A percentile compares a stretch with the other conserved stretches of the same genome.
Conservation (phyloP, 805 yeast species). For the Yarrowia sp. region DNA sequence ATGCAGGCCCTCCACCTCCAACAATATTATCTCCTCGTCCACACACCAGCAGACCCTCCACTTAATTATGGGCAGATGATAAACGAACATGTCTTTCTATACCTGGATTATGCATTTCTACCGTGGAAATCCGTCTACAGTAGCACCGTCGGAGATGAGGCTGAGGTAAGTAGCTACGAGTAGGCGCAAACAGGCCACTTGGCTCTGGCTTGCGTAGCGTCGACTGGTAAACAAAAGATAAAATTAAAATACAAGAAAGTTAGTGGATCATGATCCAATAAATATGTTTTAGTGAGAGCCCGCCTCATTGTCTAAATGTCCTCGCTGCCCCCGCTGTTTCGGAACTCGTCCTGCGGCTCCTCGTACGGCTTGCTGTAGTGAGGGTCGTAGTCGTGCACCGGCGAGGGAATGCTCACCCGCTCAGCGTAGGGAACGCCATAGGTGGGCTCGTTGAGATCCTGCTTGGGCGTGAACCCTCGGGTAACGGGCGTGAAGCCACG, state of each 20-base stretch:
- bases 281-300: not conserved
- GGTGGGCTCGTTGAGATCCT: constrained; percentile 18
- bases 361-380: constrained; percentile 21
- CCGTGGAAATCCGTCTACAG: not conserved
- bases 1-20: not conserved
- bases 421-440: constrained; percentile 3
- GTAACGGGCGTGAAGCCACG: constrained; percentile 10
- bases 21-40: no score
- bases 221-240: not conserved
- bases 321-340: constrained; percentile 10
- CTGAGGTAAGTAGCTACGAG: no score
- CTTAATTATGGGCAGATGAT: not conserved
- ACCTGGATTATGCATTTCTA: not conserved
- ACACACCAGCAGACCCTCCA: no score
- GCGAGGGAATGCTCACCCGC: constrained; percentile 12
- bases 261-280: constrained; percentile 20
- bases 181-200: no score
- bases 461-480: not conserved
- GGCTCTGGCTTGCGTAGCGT: no score
- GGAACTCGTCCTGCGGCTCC: constrained; percentile 21
- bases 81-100: not conserved
- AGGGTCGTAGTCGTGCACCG: constrained; percentile 15
- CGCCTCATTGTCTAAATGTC: not conserved
- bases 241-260: constrained; percentile 21
- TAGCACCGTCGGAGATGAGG: no score